Conservation (phyloP, 805 yeast genomes). For the Candida stauntonica region DNA sequence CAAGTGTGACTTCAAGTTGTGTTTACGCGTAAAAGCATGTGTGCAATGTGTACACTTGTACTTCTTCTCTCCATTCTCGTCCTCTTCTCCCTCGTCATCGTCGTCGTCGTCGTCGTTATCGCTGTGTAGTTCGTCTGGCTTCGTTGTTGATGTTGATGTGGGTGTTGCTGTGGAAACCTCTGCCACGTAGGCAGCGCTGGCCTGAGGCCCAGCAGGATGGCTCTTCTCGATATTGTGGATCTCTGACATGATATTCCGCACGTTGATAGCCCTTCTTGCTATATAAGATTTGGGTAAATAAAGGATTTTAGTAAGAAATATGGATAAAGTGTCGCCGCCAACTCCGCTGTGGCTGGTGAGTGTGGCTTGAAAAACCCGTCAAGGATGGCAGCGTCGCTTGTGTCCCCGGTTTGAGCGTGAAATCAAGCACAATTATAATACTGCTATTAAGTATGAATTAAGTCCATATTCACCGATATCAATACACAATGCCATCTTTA, state of each 20-base stretch:
- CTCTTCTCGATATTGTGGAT: background rate
- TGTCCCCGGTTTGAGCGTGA: too few relatives aligned
- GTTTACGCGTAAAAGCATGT: conserved; percentile 65
- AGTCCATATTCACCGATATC: too few relatives aligned
- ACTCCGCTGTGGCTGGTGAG: background rate
- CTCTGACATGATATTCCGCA: background rate
- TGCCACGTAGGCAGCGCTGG: too few relatives aligned
- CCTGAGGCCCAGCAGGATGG: too few relatives aligned
- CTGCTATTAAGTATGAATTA: too few relatives aligned
- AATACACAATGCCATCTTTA: too few relatives aligned
- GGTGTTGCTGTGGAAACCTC: background rate
- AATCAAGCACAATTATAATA: too few relatives aligned
- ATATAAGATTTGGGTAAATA: too few relatives aligned
- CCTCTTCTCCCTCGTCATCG: conserved; percentile 7
- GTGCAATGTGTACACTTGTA: conserved; percentile 51
- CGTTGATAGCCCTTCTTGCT: background rate
- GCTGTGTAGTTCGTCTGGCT: background rate
- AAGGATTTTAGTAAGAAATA: too few relatives aligned
- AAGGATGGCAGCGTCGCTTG: too few relatives aligned
- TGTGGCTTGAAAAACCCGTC: background rate
- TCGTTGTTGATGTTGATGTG: background rate
- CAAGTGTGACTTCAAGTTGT: conserved; percentile 69
- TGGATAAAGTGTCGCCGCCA: background rate
- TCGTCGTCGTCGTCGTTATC: background rate
- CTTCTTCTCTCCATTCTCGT: conserved; percentile 6